A percentile compares a stretch with the other conserved stretches of the same genome.
Conservation (phyloP, 2,329 filamentous ascomycete genomes). For the Botrytis aclada region DNA sequence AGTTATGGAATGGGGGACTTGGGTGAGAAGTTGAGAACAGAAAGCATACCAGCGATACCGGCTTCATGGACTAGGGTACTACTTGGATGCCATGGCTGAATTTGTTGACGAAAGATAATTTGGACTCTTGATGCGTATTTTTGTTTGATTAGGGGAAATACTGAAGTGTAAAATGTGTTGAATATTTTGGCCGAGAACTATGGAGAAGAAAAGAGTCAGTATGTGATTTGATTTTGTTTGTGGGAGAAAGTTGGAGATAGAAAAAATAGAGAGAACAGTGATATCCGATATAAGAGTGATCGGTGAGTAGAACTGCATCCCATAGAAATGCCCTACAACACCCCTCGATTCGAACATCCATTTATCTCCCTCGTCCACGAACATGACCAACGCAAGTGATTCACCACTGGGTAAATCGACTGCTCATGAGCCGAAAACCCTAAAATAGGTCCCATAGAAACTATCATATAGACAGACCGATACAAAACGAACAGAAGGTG, state of each 20-base stretch:
- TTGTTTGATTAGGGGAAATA: slow-evolving; percentile 61
- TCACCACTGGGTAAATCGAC: not conserved
- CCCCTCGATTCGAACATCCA: not conserved
- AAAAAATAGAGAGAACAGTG: not conserved
- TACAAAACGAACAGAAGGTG: not conserved
- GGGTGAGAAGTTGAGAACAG: not conserved
- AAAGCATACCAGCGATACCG: slow-evolving; percentile 58
- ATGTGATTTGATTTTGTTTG: too few relatives aligned
- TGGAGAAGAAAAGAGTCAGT: not conserved
- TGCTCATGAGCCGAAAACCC: too few relatives aligned
- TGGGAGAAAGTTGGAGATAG: too few relatives aligned
- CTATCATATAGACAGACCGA: not conserved
- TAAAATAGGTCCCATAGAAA: not conserved
- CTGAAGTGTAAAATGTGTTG: slow-evolving; percentile 65
- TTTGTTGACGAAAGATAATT: slow-evolving; percentile 84
- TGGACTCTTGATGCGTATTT: slow-evolving; percentile 60
- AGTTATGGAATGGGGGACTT: not conserved
- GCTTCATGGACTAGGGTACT: slow-evolving; percentile 81
- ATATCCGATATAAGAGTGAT: not conserved
- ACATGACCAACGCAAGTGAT: too few relatives aligned
- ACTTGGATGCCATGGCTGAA: slow-evolving; percentile 93
- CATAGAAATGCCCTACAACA: not conserved
- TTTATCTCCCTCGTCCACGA: not conserved
- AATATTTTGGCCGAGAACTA: slow-evolving; percentile 64
- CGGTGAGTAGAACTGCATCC: not conserved